These are phyloP conservation scores for Jasminum sambac DNA, from an alignment of 257 asterid species.

Conservation along the genomic window DNA sequence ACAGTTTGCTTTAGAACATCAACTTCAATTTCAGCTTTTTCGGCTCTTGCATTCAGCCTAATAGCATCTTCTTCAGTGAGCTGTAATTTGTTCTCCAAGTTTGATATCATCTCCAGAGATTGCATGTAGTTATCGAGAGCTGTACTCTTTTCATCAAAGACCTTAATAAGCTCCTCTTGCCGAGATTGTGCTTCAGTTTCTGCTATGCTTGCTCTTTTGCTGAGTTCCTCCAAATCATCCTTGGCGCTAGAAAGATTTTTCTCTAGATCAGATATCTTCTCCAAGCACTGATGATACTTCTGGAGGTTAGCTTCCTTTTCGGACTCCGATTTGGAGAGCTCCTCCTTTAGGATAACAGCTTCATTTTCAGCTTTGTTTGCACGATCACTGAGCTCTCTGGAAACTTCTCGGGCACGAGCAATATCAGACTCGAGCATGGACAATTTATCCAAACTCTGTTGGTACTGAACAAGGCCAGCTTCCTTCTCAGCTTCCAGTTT, in stretches of 20 bases:
- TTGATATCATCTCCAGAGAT: conserved; percentile 69
- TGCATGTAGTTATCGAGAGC: conserved; percentile 75
- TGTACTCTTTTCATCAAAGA: conserved; percentile 64
- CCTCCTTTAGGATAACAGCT: conserved; percentile 57
- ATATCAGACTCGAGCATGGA: conserved; percentile 65
- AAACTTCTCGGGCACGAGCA: conserved; percentile 61
- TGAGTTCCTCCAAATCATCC: conserved; percentile 45
- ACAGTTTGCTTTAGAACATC: conserved; percentile 60
- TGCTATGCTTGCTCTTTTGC: conserved; percentile 51
- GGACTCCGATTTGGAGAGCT: conserved; percentile 56
- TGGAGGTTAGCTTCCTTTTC: conserved; percentile 74
- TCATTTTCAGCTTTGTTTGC: conserved; percentile 81
- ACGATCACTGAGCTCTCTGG: conserved; percentile 54
- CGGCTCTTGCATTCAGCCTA: conserved; percentile 64
- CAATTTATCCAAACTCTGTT: conserved; percentile 59
- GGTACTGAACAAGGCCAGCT: conserved; percentile 67
- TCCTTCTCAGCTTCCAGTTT: conserved; percentile 89
- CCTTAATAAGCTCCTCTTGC: conserved; percentile 48
- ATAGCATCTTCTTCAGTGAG: conserved; percentile 63
- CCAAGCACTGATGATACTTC: conserved; percentile 65
- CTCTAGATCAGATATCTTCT: conserved; percentile 66
- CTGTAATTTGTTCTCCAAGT: conserved; percentile 68
- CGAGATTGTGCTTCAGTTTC: conserved; percentile 57
- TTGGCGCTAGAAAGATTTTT: conserved; percentile 37
- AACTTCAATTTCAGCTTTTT: conserved; percentile 72